phyloP scores from a whole-genome alignment of 1,284 basidiomycete species.

The Cutaneotrichosporon sp. region DNA sequence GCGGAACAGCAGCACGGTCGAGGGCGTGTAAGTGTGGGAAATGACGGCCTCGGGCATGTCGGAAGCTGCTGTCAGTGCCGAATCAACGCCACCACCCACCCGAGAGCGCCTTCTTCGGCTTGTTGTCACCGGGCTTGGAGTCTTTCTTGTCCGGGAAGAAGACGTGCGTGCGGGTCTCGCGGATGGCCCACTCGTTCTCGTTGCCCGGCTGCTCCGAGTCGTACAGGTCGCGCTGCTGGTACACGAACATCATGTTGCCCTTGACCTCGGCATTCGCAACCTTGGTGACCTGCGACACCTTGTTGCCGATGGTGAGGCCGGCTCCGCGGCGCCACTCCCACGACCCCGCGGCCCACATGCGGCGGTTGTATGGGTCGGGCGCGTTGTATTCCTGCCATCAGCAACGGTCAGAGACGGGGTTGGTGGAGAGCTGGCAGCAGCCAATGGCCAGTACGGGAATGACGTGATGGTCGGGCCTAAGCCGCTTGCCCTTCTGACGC shows the following conservation, averaged over 20 bases:
- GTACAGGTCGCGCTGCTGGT: conserved; percentile 51
- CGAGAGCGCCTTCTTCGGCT: conserved; percentile 12
- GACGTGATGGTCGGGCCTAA: too few relatives aligned
- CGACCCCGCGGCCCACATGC: conserved; percentile 79
- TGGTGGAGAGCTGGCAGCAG: too few relatives aligned
- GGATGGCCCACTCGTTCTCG: conserved; percentile 50
- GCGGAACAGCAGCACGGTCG: conserved; percentile 67
- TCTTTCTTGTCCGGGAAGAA: conserved; percentile 53
- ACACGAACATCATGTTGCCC: conserved; percentile 71
- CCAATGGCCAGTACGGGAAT: too few relatives aligned
- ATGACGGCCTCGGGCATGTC: conserved; percentile 49
- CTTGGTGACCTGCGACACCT: conserved; percentile 54
- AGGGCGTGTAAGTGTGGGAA: conserved; percentile 62
- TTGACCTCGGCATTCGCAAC: conserved; percentile 63
- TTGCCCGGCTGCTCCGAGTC: conserved; percentile 53
- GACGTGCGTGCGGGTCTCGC: conserved; percentile 69
- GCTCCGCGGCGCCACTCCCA: conserved; percentile 57
- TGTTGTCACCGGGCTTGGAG: conserved; percentile 1
- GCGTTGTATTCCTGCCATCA: conserved; percentile 51
- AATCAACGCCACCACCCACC: neutral
- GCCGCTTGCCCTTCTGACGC: too few relatives aligned
- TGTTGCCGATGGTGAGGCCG: conserved; percentile 57
- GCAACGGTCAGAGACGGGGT: too few relatives aligned
- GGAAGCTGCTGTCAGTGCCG: conserved; percentile 9
- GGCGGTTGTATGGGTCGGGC: conserved; percentile 64